Conservation (phyloP, 768 basidiomycete genomes). For the Flagelloscypha sp. region DNA sequence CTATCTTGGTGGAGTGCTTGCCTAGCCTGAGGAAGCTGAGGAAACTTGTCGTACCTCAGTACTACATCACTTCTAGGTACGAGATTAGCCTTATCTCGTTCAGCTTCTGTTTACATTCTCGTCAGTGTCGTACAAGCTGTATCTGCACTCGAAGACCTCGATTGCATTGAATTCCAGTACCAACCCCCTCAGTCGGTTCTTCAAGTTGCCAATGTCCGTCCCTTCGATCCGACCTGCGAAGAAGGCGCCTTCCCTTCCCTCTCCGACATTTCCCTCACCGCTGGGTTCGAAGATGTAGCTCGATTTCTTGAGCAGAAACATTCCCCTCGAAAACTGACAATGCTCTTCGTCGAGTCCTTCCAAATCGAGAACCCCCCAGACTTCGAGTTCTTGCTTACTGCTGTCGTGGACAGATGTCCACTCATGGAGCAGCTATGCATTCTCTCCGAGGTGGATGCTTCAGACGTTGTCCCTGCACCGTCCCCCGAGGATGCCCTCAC, state of each 20-base stretch:
- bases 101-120: no score
- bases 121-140: constrained; percentile 35
- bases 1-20: constrained; percentile 30
- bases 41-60: constrained; percentile 44
- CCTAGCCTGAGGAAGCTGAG: constrained; percentile 33
- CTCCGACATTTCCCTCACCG: constrained; percentile 43
- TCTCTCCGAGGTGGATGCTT: constrained; percentile 23
- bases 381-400: constrained; percentile 34
- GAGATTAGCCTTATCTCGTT: no score
- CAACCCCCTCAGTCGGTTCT: constrained; percentile 40
- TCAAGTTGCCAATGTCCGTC: constrained; percentile 30
- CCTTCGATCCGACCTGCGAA: constrained; percentile 34
- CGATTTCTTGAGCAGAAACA: constrained; percentile 35
- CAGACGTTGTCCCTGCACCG: constrained; percentile 2
- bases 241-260: constrained; percentile 48
- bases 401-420: constrained; percentile 39
- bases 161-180: constrained; percentile 47
- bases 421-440: constrained; percentile 37
- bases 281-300: constrained; percentile 34
- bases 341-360: constrained; percentile 45
- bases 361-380: constrained; percentile 32
- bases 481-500: constrained; percentile 12
- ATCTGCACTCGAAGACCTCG: constrained; percentile 35
- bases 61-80: constrained; percentile 42
- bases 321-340: constrained; percentile 40